phyloP scores from a whole-genome alignment of 2,329 filamentous ascomycete genomes.

The Uncinocarpus reesii region DNA sequence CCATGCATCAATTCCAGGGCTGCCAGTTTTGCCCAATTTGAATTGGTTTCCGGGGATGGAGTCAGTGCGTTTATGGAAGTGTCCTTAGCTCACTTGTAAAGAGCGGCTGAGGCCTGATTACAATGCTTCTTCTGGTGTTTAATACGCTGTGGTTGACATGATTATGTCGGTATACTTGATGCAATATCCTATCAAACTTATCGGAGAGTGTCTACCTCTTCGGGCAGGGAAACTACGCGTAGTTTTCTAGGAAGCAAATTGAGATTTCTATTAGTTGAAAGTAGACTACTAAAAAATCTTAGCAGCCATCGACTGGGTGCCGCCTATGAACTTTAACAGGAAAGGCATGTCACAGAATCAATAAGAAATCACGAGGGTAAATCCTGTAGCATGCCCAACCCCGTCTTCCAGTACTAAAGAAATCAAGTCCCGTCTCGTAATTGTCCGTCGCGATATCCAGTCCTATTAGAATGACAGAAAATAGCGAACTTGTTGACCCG shows the following conservation, averaged over 20 bases:
- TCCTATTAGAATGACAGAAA: background rate
- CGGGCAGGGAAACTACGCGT: too few species aligned
- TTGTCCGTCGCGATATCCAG: background rate
- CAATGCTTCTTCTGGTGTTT: too few species aligned
- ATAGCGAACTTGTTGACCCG: background rate
- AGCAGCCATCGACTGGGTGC: background rate
- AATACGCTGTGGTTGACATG: too few species aligned
- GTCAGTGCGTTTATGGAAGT: too few species aligned
- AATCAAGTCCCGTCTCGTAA: background rate
- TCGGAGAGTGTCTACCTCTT: too few species aligned
- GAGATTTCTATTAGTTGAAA: background rate
- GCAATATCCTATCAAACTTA: too few species aligned
- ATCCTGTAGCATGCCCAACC: background rate
- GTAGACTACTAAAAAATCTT: background rate
- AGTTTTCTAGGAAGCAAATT: background rate
- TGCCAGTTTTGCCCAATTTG: too few species aligned
- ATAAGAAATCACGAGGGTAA: background rate
- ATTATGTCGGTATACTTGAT: too few species aligned
- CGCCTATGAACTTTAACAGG: constrained; percentile 1
- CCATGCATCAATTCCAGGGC: too few species aligned
- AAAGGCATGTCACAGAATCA: background rate
- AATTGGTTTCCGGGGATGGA: too few species aligned
- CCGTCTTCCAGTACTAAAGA: background rate
- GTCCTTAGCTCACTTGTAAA: too few species aligned
- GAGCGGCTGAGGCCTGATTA: too few species aligned